phyloP scores from a whole-genome alignment of 2,329 filamentous ascomycete species.

The Penicillium sp. region DNA sequence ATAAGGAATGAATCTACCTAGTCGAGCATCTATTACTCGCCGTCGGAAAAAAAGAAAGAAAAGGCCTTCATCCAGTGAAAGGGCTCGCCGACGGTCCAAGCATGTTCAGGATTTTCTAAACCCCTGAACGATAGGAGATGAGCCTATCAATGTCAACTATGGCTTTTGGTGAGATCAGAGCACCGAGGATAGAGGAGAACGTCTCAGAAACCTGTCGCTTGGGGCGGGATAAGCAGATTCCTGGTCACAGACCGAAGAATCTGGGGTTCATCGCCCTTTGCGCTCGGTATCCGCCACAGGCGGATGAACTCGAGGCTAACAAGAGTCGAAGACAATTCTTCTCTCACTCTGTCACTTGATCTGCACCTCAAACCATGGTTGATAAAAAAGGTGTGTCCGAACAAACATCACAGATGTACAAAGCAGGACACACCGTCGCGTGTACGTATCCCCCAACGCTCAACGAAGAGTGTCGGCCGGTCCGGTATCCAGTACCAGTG shows the following conservation, averaged over 20 bases:
- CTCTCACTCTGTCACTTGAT: conserved; percentile 3
- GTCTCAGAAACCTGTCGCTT: conserved; percentile 7
- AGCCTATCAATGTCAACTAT: conserved; percentile 43
- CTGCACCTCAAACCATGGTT: conserved; percentile 10
- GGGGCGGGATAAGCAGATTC: conserved; percentile 8
- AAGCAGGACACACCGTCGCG: conserved; percentile 25
- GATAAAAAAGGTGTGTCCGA: conserved; percentile 18
- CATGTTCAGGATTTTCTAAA: conserved; percentile 38
- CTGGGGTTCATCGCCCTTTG: conserved; percentile 28
- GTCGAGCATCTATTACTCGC: conserved; percentile 55
- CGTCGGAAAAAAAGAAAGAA: conserved; percentile 21
- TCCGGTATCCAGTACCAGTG: conserved; percentile 43
- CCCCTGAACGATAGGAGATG: conserved; percentile 58
- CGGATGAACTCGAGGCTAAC: conserved; percentile 17
- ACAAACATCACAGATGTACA: conserved; percentile 40
- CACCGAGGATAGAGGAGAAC: neutral
- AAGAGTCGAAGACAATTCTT: neutral
- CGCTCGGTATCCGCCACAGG: conserved; percentile 29
- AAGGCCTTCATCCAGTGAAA: conserved; percentile 30
- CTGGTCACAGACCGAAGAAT: conserved; percentile 38
- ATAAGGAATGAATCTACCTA: conserved; percentile 15
- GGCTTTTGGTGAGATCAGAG: conserved; percentile 1
- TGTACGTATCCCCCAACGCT: conserved; percentile 19
- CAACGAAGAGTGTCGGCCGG: conserved; percentile 29
- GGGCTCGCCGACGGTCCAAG: conserved; percentile 25